Base-by-base conservation (phyloP, 176 grass and related monocot species). In the Carex myosuroides region DNA sequence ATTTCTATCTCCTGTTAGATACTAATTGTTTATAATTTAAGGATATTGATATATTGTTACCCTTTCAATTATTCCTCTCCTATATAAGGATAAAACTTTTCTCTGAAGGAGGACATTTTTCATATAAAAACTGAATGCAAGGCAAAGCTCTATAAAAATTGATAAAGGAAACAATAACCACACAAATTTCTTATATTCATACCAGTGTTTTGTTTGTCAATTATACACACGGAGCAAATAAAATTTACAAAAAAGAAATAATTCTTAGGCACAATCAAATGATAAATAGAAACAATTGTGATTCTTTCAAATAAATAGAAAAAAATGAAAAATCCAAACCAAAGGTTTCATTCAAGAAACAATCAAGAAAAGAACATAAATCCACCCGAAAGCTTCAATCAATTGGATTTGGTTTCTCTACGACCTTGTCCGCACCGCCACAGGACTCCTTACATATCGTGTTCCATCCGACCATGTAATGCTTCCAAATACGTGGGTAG, bases 391-490 rank as follows among this genome's bases (percentile, higher is more conserved):
- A 39, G 7, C 13, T 42, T 75, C 46, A 61, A 70, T 13, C 29
- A 44, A 44, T n/a, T 84, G 11, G 32, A 69, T 8, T 68, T 39
- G 11, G 8, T 52, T 84, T 32, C 18, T 84, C 14, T 69, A 85
- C 3, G 3, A 29, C 11, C 12, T 80, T 55, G 50, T 85, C 77
- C 62, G 85, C n/a, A 93, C 87, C 0, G 71, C 89, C 8, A 96
- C 37, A 0, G 87, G 89, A 55, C 79, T 93, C 52, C 94, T 68
- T 64, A 97, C 94, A 39, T 72, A 29, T 26, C 86, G 94, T 0
- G 13, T 90, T 74, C 84, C 87, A 68, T 93, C 91, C 13, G 87
- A 93, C 91, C 91, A 93, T 0, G 88, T 50, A 0, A 97, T 26
- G 60, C 87, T 61, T 33, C 91, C 91, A 11, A 92, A 96, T 13